phyloP scores from a whole-genome alignment of 2,329 filamentous ascomycete species.

The Trematosphaeria pertusa region DNA sequence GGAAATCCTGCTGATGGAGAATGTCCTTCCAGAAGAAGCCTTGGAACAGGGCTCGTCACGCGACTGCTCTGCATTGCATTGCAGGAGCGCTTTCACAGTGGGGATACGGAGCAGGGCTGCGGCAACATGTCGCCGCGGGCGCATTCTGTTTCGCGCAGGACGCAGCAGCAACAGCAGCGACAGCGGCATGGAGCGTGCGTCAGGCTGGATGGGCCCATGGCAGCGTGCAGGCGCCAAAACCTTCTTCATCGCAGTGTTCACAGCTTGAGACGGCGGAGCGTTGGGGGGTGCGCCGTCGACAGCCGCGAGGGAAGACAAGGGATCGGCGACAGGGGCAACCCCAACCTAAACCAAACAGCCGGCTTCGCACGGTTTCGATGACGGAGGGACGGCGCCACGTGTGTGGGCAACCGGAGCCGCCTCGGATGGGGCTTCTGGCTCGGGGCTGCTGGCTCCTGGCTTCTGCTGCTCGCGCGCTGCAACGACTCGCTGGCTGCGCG shows the following conservation, averaged over 20 bases:
- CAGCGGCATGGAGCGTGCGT: no score
- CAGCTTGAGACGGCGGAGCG: neutral
- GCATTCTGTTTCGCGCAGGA: neutral
- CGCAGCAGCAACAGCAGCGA: no score
- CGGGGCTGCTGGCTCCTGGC: no score
- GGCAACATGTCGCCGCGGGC: neutral
- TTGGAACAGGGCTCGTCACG: conserved; percentile 31
- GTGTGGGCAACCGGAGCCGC: conserved; percentile 19
- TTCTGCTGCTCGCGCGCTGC: conserved; percentile 5
- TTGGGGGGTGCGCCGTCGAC: conserved; percentile 20
- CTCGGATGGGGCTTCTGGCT: conserved; percentile 17
- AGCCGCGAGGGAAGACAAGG: conserved; percentile 19
- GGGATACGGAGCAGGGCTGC: conserved; percentile 13
- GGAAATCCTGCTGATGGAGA: conserved; percentile 12
- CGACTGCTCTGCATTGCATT: conserved; percentile 31
- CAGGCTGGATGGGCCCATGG: no score
- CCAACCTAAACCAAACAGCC: conserved; percentile 31
- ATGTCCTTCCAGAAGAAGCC: conserved; percentile 36
- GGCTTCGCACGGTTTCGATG: conserved; percentile 38
- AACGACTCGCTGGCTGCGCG: conserved; percentile 19
- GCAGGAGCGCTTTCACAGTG: conserved; percentile 8
- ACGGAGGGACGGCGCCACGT: conserved; percentile 34
- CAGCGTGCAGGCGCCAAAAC: no score
- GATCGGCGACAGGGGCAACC: conserved; percentile 26
- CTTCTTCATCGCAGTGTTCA: neutral